These are phyloP conservation scores for Mycosphaerella sp. DNA, from an alignment of 2,329 filamentous ascomycete species.

Conservation along the genomic window DNA sequence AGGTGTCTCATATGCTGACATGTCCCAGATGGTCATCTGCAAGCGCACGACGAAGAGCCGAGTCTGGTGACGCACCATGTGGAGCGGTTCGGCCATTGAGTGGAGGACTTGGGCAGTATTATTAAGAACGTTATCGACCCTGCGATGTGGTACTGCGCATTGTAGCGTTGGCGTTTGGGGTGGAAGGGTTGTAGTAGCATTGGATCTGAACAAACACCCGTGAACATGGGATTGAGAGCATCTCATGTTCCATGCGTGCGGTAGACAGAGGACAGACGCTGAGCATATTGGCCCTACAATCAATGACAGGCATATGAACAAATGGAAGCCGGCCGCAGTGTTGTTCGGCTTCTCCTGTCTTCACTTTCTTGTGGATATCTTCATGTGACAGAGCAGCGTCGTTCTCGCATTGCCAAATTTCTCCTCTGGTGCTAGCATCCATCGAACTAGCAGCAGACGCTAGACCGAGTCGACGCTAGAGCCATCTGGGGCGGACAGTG, in stretches of 20 bases:
- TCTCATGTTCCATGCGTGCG: background rate
- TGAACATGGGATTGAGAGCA: conserved; percentile 1
- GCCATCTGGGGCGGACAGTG: too few relatives aligned
- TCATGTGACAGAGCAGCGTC: too few relatives aligned
- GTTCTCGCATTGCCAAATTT: too few relatives aligned
- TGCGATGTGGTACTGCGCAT: conserved; percentile 1
- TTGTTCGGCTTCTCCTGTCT: too few relatives aligned
- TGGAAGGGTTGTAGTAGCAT: conserved; percentile 1
- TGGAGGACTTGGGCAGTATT: conserved; percentile 6
- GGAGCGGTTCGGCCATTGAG: conserved; percentile 7
- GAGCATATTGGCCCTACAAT: conserved; percentile 2
- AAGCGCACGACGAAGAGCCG: conserved; percentile 9
- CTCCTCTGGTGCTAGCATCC: too few relatives aligned
- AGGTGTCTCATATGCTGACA: conserved; percentile 9
- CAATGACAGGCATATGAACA: background rate
- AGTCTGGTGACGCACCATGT: conserved; percentile 6
- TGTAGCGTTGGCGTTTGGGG: conserved; percentile 4
- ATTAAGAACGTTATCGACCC: conserved; percentile 1
- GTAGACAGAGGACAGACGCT: background rate
- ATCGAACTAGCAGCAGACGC: too few relatives aligned
- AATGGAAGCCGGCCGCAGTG: too few relatives aligned
- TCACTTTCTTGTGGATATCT: too few relatives aligned
- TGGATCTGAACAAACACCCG: background rate
- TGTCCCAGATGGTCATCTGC: conserved; percentile 18
- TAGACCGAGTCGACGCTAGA: too few relatives aligned